phyloP scores from a whole-genome alignment of 345 rosid species.

The Pistacia atlantica region DNA sequence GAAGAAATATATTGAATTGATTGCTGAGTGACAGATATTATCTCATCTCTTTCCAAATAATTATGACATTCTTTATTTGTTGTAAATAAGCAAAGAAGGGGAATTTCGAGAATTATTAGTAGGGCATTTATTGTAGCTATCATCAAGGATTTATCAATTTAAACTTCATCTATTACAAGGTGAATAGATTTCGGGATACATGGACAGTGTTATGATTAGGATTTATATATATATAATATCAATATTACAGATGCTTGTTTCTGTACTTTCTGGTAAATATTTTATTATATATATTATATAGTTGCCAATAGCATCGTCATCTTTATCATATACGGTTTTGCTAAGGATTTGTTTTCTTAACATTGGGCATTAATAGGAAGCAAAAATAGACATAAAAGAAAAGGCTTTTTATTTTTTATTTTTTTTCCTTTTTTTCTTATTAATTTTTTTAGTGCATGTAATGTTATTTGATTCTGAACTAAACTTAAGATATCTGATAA shows the following conservation, averaged over 20 bases:
- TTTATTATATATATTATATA: no score
- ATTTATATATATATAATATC: neutral
- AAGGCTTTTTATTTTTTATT: neutral
- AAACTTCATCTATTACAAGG: neutral
- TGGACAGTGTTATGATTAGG: neutral
- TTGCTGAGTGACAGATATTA: neutral
- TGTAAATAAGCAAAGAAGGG: neutral
- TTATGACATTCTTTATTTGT: neutral
- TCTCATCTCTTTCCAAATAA: neutral
- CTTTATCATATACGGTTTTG: neutral
- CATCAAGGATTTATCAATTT: conserved; percentile 1
- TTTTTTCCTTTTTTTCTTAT: no score
- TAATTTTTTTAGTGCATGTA: no score
- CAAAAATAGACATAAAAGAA: neutral
- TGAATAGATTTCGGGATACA: neutral
- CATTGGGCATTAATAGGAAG: neutral
- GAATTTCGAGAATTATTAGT: neutral
- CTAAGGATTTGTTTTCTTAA: no score
- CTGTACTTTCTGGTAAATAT: no score
- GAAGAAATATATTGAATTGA: neutral
- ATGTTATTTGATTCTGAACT: no score
- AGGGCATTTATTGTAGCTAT: neutral
- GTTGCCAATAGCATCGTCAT: neutral
- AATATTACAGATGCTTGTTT: neutral
- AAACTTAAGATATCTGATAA: no score